phyloP scores from a whole-genome alignment of 768 basidiomycete genomes.

The Kockovaella imperatae region DNA sequence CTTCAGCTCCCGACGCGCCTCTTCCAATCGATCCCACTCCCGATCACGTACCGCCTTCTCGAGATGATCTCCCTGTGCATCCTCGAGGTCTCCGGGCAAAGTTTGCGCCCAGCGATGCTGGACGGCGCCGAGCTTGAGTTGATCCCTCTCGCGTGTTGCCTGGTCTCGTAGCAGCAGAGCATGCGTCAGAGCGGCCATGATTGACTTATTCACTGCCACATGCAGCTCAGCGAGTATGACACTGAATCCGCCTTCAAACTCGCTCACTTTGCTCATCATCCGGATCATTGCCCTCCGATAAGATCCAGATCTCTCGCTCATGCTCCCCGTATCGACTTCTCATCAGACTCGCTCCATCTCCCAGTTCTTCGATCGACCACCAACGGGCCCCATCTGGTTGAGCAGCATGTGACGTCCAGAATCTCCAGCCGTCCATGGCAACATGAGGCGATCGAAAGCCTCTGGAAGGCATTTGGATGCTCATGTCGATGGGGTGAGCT shows the following conservation, averaged over 20 bases:
- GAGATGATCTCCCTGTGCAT: background rate
- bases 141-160: slow-evolving; percentile 15
- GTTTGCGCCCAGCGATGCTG: background rate
- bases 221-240: background rate
- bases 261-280: slow-evolving; percentile 9
- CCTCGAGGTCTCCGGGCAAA: background rate
- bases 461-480: slow-evolving; percentile 5
- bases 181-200: slow-evolving; percentile 25
- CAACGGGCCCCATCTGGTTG: slow-evolving; percentile 14
- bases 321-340: slow-evolving; percentile 3
- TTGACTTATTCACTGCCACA: slow-evolving; percentile 8
- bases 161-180: slow-evolving; percentile 30
- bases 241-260: background rate
- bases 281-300: slow-evolving; percentile 14
- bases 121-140: slow-evolving; percentile 6
- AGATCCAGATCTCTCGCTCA: slow-evolving; percentile 33
- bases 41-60: slow-evolving; percentile 4
- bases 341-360: slow-evolving; percentile 34
- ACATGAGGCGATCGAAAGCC: background rate
- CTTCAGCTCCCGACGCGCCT: slow-evolving; percentile 14
- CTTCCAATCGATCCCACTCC: slow-evolving; percentile 26
- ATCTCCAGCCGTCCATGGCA: background rate
- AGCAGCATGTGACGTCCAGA: background rate
- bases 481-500: slow-evolving; percentile 13
- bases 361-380: slow-evolving; percentile 37